Evolutionary conservation across 768 basidiomycete species (phyloP).

Genomic region (Russula earlei): DNA sequence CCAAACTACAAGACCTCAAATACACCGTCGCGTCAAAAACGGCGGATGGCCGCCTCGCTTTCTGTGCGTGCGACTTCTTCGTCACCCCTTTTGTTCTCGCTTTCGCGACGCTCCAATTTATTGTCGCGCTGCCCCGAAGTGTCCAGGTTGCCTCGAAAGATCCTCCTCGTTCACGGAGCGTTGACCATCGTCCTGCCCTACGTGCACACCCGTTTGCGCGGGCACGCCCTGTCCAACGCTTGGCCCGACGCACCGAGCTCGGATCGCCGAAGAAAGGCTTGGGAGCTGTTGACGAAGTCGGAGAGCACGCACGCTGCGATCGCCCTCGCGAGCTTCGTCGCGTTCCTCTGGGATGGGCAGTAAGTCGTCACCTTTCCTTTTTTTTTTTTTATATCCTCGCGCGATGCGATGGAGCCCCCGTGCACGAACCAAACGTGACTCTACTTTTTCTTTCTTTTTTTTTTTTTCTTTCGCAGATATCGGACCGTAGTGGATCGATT

Average conservation of each 20-base stretch:
- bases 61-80: conserved; percentile 15
- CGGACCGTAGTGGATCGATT: conserved; percentile 77
- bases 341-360: conserved; percentile 84
- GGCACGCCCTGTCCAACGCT: conserved; percentile 67
- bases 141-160: conserved; percentile 53
- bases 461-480: conserved; percentile 43
- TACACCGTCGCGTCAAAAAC: conserved; percentile 34
- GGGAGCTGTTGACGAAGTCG: conserved; percentile 54
- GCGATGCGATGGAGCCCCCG: too few species aligned
- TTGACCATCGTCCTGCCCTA: conserved; percentile 75
- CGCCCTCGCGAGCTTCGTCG: conserved; percentile 65
- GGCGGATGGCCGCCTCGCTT: background rate
- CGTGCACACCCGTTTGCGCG: conserved; percentile 61
- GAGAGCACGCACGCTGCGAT: conserved; percentile 60
- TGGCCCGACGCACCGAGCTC: conserved; percentile 89
- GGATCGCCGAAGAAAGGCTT: conserved; percentile 62
- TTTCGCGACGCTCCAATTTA: conserved; percentile 1
- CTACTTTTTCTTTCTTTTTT: background rate
- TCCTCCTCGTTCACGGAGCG: conserved; percentile 55
- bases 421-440: too few species aligned
- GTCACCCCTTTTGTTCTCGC: background rate
- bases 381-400: too few species aligned
- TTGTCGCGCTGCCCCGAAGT: conserved; percentile 30
- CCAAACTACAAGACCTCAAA: conserved; percentile 67
- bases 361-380: conserved; percentile 29